Evolutionary conservation across 1,284 basidiomycete genomes (phyloP).

Genomic region (Ceratobasidium sp.): DNA sequence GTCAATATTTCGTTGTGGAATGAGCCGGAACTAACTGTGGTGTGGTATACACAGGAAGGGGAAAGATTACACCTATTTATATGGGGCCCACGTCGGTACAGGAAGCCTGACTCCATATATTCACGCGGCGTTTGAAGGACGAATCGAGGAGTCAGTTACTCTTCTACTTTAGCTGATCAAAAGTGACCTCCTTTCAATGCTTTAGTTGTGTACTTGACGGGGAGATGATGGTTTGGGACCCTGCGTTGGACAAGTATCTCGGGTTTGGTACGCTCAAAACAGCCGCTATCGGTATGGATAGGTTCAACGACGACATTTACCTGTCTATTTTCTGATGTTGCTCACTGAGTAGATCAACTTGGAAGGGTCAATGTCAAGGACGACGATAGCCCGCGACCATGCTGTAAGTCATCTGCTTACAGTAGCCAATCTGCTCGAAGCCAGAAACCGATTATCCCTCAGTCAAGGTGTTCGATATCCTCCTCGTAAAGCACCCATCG

Average conservation of each 20-base stretch:
- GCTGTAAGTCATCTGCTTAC: constrained; percentile 71
- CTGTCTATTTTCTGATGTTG: not conserved
- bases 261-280: constrained; percentile 95
- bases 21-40: constrained; percentile 34
- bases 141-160: constrained; percentile 80
- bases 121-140: constrained; percentile 76
- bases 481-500: constrained; percentile 56
- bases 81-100: constrained; percentile 82
- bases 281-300: constrained; percentile 77
- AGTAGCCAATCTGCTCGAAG: not conserved
- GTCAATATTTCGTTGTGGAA: constrained; percentile 59
- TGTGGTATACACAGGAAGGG: constrained; percentile 75
- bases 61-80: constrained; percentile 93
- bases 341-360: constrained; percentile 12
- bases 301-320: not conserved
- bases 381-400: constrained; percentile 83
- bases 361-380: constrained; percentile 75
- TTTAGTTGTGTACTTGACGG: constrained; percentile 91
- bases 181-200: not conserved
- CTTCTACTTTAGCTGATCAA: not conserved
- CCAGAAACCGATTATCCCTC: not conserved
- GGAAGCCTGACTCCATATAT: constrained; percentile 92
- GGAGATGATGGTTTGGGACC: constrained; percentile 98
- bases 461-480: constrained; percentile 96
- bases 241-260: constrained; percentile 83